Conservation (phyloP, 176 grass and related monocot species). For the Thinopyrum elongatum region DNA sequence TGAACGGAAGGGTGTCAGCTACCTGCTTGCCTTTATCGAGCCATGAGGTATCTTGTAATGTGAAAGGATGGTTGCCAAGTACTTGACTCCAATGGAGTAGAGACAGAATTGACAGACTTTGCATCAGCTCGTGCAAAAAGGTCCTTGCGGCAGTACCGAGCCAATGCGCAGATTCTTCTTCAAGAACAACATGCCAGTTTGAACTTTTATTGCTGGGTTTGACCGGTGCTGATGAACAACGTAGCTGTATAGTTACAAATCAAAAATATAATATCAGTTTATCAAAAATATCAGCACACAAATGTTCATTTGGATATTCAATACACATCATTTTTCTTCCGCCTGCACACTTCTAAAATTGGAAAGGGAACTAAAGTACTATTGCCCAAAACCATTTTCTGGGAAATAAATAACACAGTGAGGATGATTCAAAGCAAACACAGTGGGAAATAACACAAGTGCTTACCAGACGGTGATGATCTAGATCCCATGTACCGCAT, state of each 20-base stretch:
- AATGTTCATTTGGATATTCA: background rate
- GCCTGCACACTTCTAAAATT: background rate
- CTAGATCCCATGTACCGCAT: too few relatives aligned
- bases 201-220: background rate
- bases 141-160: background rate
- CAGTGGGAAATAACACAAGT: too few relatives aligned
- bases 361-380: background rate
- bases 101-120: too few relatives aligned
- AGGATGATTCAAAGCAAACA: too few relatives aligned
- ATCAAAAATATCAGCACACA: background rate
- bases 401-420: too few relatives aligned
- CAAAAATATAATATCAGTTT: background rate
- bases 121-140: background rate
- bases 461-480: too few relatives aligned
- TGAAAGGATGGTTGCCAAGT: too few relatives aligned
- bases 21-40: background rate
- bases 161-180: background rate
- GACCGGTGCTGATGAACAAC: background rate
- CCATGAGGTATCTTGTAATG: background rate
- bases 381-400: background rate
- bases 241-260: background rate
- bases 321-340: background rate
- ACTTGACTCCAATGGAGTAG: too few relatives aligned
- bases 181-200: background rate
- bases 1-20: background rate